Evolutionary conservation across 1,139 yeast species (phyloP).

Genomic region (Geotrichum restrictum): DNA sequence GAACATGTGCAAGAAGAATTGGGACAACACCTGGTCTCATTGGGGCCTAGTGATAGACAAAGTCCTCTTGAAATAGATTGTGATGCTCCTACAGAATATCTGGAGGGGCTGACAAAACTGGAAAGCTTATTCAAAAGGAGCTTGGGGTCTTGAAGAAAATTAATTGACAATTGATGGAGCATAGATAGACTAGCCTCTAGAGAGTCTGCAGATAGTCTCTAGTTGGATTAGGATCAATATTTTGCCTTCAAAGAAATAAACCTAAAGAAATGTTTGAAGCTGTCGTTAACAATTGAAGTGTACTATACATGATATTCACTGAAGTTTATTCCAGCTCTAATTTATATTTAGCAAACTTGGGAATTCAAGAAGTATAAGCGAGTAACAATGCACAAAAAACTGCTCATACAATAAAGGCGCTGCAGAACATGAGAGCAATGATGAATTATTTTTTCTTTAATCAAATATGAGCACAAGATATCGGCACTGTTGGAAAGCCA

Average conservation of each 20-base stretch:
- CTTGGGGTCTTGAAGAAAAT: background rate
- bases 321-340: no score
- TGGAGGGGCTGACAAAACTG: background rate
- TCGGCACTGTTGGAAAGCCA: no score
- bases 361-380: no score
- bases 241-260: background rate
- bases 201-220: background rate
- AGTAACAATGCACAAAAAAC: no score
- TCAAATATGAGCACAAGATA: no score
- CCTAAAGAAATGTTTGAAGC: background rate
- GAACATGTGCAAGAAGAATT: background rate
- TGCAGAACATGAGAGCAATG: no score
- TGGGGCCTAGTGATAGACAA: background rate
- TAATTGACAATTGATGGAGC: background rate
- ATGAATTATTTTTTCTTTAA: no score
- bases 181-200: background rate
- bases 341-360: no score
- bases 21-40: background rate
- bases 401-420: no score
- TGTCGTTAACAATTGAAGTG: no score
- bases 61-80: background rate
- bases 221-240: background rate
- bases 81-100: background rate
- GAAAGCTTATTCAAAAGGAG: background rate
- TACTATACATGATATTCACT: no score